These are phyloP conservation scores for Coniosporium uncinatum DNA, from an alignment of 2,329 filamentous ascomycete genomes.

Conservation along the genomic window DNA sequence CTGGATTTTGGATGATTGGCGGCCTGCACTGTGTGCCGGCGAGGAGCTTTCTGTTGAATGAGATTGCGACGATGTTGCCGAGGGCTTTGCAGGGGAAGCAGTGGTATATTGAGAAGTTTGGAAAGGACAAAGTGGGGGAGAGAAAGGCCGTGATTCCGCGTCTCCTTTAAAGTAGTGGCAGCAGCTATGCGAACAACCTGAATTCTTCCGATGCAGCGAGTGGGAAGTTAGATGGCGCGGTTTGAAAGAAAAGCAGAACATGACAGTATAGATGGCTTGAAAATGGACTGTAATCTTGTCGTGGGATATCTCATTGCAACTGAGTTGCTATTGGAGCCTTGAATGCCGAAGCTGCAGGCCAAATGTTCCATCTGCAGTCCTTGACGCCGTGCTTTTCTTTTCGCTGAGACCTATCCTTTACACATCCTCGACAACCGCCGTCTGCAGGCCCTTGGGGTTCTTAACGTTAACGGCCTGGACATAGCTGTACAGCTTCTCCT, in stretches of 20 bases:
- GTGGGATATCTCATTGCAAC: too few species aligned
- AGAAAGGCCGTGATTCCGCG: slow-evolving; percentile 70
- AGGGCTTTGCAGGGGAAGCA: slow-evolving; percentile 72
- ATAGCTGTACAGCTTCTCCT: slow-evolving; percentile 99
- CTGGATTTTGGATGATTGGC: slow-evolving; percentile 77
- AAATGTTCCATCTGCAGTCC: too few species aligned
- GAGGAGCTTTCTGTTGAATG: slow-evolving; percentile 78
- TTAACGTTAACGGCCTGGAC: slow-evolving; percentile 99
- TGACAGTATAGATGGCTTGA: too few species aligned
- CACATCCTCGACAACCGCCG: slow-evolving; percentile 77
- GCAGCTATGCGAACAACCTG: too few species aligned
- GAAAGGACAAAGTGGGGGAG: slow-evolving; percentile 69
- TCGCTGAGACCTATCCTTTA: too few species aligned
- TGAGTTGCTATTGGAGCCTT: too few species aligned
- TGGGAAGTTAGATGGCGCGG: too few species aligned
- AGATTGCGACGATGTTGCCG: slow-evolving; percentile 86
- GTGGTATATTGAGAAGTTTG: slow-evolving; percentile 91
- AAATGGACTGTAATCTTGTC: too few species aligned
- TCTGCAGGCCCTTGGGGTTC: slow-evolving; percentile 97
- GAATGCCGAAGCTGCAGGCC: too few species aligned
- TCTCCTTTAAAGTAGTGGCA: slow-evolving; percentile 40
- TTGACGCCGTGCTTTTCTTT: too few species aligned
- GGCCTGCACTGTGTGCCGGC: slow-evolving; percentile 65
- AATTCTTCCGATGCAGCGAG: too few species aligned
- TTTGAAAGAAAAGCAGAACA: too few species aligned